Conservation (phyloP, 1,284 basidiomycete genomes). For the Boletus smithii region DNA sequence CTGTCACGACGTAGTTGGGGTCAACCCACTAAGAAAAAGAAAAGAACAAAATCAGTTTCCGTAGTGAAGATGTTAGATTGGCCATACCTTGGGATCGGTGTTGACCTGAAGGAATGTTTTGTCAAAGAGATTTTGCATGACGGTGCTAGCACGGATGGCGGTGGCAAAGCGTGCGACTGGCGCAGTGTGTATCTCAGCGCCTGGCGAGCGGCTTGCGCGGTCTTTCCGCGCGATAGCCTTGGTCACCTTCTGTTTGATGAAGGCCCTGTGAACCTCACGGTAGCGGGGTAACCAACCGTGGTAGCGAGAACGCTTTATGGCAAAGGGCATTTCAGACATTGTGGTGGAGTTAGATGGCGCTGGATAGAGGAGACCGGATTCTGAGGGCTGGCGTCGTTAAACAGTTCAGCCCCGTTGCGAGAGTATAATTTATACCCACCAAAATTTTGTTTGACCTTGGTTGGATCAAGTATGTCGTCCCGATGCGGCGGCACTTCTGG, state of each 20-base stretch:
- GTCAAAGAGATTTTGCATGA: conserved; percentile 9
- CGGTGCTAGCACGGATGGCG: conserved; percentile 4
- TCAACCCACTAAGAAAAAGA: conserved; percentile 7
- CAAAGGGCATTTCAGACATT: background rate
- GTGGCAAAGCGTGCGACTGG: conserved; percentile 5
- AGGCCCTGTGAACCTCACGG: conserved; percentile 4
- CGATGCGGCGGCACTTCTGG: background rate
- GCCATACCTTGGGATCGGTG: conserved; percentile 10
- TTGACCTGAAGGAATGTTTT: conserved; percentile 16
- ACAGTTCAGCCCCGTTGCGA: background rate
- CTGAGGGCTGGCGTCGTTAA: background rate
- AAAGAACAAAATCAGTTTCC: background rate
- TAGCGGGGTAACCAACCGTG: conserved; percentile 11
- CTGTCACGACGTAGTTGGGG: background rate
- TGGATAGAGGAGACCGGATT: background rate
- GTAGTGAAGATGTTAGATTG: background rate
- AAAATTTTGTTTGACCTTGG: background rate
- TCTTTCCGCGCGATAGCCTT: background rate
- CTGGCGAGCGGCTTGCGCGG: background rate
- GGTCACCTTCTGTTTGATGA: conserved; percentile 1
- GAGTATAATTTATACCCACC: background rate
- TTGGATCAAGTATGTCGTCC: background rate
- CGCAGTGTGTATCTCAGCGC: background rate
- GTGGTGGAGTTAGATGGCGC: background rate
- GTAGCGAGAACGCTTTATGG: background rate